phyloP scores from a whole-genome alignment of 2,329 filamentous ascomycete genomes.

The Phaeophleospora eucalypticola region DNA sequence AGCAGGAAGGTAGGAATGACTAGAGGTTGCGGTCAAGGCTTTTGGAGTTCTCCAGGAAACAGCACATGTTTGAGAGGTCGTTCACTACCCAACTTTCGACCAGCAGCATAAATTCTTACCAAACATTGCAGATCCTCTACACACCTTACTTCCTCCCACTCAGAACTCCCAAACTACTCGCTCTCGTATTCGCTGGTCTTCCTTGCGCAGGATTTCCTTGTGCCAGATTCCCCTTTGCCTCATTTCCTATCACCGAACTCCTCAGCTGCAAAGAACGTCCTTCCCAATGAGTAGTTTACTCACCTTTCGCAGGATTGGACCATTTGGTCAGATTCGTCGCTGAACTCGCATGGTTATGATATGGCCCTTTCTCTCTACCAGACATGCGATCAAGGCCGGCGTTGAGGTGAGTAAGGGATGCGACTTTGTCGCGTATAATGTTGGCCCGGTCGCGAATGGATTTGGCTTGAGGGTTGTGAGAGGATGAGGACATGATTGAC shows the following conservation, averaged over 20 bases:
- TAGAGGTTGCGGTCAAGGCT: too few species aligned
- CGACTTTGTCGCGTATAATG: constrained; percentile 8
- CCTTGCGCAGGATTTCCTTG: constrained; percentile 9
- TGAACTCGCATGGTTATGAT: constrained; percentile 10
- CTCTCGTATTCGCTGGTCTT: constrained; percentile 8
- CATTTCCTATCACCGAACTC: constrained; percentile 2
- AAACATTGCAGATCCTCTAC: too few species aligned
- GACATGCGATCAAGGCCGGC: constrained; percentile 10
- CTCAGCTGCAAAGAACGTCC: not conserved
- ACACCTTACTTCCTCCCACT: not conserved
- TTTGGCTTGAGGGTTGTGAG: constrained; percentile 7
- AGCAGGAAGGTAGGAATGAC: not conserved
- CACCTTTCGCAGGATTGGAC: constrained; percentile 7
- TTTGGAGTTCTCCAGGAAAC: too few species aligned
- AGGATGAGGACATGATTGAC: too few species aligned
- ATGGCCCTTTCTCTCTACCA: constrained; percentile 6
- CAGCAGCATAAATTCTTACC: too few species aligned
- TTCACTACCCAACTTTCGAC: not conserved
- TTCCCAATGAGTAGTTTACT: not conserved
- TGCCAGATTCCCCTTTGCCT: constrained; percentile 9
- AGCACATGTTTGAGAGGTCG: not conserved
- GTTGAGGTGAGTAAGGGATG: constrained; percentile 9
- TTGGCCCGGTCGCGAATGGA: constrained; percentile 11
- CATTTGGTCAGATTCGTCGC: constrained; percentile 11
- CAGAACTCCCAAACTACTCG: not conserved